phyloP scores from a whole-genome alignment of 441 rosid genomes.

The Bocquillonia castaneifolia region DNA sequence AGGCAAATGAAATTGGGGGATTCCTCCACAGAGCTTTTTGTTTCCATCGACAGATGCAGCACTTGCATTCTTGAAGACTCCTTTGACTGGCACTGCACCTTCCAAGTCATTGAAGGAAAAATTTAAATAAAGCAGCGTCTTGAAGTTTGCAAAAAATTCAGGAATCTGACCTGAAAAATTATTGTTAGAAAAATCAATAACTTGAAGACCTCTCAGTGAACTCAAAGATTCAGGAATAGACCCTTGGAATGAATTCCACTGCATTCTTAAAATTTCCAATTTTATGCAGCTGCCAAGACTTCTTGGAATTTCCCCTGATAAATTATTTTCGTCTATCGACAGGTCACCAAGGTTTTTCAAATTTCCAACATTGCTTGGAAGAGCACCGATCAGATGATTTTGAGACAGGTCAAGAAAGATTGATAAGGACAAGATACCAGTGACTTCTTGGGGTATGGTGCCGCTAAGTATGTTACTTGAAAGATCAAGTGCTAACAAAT shows the following conservation, averaged over 20 bases:
- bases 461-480: conserved; percentile 30
- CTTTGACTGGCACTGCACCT: conserved; percentile 3
- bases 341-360: background rate
- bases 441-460: conserved; percentile 28
- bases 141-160: background rate
- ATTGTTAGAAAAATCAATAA: conserved; percentile 10
- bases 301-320: conserved; percentile 26
- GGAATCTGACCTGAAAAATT: conserved; percentile 4
- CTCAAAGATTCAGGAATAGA: background rate
- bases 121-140: background rate
- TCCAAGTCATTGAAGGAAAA: conserved; percentile 7
- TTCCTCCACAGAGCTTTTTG: conserved; percentile 24
- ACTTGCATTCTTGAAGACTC: conserved; percentile 12
- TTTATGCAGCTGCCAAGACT: conserved; percentile 22
- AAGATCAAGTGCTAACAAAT: conserved; percentile 24
- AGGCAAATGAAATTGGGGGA: conserved; percentile 3
- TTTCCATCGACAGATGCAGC: conserved; percentile 11
- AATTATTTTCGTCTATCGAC: conserved; percentile 5
- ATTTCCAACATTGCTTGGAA: conserved; percentile 17
- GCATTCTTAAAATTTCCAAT: conserved; percentile 15
- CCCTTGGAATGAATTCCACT: conserved; percentile 1
- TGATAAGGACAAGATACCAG: conserved; percentile 26
- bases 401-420: conserved; percentile 11
- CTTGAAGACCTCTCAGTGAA: background rate
- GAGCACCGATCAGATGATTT: conserved; percentile 16